Base-by-base conservation (phyloP, 441 rosid genomes). In the Brassica balearica region DNA sequence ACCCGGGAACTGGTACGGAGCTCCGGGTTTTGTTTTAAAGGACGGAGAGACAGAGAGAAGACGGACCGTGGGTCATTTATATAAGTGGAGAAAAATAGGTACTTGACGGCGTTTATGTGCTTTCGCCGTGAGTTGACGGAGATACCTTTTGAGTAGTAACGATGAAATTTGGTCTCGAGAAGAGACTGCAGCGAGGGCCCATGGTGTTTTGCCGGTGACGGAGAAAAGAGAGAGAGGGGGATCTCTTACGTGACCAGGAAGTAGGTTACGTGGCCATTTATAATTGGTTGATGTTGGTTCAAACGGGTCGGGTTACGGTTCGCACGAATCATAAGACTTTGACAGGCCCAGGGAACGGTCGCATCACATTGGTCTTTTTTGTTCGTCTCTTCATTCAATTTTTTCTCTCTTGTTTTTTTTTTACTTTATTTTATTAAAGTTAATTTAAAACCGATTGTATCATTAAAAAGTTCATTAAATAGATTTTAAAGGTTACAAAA, bases 151-250 rank as follows among this genome's bases (percentile, higher is more conserved):
- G 65, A 10, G 65, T 74, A 56, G 65, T 74, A 56, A 69, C 76
- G 74, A 65, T 77, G 83, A 41, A 61, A 51, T 29, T 48, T 72
- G 76, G 81, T 75, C 71, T 71, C 69, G 8, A 38, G 29, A 71
- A 51, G 78, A 71, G 83, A 77, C 76, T 71, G 77, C 83, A 81
- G 8, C 41, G 55, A 68, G 69, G 86, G 72, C 80, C 81, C 84
- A 87, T 85, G 8, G 46, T 68, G 69, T 87, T 27, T 87, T 51
- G 90, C 84, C 77, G 84, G 69, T 85, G 91, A 87, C 77, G 68
- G 76, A 51, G 71, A 71, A 61, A 72, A 62, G 67, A 67, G 82
- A 27, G 79, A 41, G 55, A 48, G 6, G 5, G 17, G 68, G 79
- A 62, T 77, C 66, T 73, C 80, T 86, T 82, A 84, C 88, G 85